A percentile compares a stretch with the other conserved stretches of the same genome.
phyloP scores from a whole-genome alignment of 2,329 filamentous ascomycete species.

The Paradendryphiella salina region DNA sequence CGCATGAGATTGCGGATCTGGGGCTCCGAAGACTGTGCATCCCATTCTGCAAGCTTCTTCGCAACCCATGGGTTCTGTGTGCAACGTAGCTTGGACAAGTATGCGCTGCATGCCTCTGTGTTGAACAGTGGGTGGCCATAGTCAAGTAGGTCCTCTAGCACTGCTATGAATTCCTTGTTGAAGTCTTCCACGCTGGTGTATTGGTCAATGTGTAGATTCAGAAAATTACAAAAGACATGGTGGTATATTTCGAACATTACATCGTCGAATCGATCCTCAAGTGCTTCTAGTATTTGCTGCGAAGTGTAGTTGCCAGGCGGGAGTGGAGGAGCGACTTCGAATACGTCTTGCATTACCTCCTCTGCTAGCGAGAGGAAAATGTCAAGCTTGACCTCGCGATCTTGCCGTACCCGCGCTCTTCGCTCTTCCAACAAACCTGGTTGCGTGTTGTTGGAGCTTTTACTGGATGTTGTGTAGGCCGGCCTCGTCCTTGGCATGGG shows the following conservation, averaged over 20 bases:
- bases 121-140: conserved; percentile 42
- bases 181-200: conserved; percentile 40
- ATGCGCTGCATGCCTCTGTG: conserved; percentile 43
- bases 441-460: conserved; percentile 27
- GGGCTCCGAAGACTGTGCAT: conserved; percentile 24
- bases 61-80: conserved; percentile 45
- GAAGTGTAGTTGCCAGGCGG: conserved; percentile 40
- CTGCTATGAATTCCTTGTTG: conserved; percentile 40
- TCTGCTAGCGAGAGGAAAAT: conserved; percentile 44
- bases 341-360: conserved; percentile 45
- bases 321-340: conserved; percentile 41
- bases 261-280: conserved; percentile 33
- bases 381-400: conserved; percentile 44
- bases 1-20: conserved; percentile 36
- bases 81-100: conserved; percentile 46
- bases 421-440: conserved; percentile 41
- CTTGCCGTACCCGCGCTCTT: conserved; percentile 42
- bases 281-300: conserved; percentile 37
- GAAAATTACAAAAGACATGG: conserved; percentile 45
- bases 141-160: conserved; percentile 41
- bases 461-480: conserved; percentile 22
- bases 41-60: conserved; percentile 40
- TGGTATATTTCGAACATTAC: conserved; percentile 45
- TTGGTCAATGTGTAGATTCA: conserved; percentile 45
- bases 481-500: conserved; percentile 40